Conservation (phyloP, 208 protist species). For the Sergeia podlipaevii region DNA sequence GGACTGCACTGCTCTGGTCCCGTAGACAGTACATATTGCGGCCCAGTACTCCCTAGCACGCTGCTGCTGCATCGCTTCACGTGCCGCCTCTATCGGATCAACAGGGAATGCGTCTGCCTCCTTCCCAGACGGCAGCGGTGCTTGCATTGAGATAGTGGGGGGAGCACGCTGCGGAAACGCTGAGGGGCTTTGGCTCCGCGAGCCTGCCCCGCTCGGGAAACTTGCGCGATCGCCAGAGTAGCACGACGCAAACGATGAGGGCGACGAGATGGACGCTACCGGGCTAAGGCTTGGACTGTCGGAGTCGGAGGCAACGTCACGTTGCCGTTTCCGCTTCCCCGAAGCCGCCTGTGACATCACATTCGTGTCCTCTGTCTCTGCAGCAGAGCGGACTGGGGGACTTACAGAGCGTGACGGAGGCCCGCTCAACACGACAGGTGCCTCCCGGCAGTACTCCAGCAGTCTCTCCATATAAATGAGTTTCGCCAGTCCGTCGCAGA, state of each 20-base stretch:
- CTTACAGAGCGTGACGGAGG: background rate
- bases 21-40: constrained; percentile 75
- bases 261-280: background rate
- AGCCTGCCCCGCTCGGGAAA: constrained; percentile 10
- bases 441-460: constrained; percentile 21
- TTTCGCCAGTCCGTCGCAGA: constrained; percentile 58
- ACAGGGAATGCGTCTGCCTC: background rate
- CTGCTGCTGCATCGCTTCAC: constrained; percentile 33
- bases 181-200: background rate
- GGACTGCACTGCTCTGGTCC: constrained; percentile 45
- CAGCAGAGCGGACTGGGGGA: too few relatives aligned
- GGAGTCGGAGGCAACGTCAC: background rate
- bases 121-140: background rate
- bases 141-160: background rate
- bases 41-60: constrained; percentile 61
- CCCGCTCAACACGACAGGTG: constrained; percentile 2
- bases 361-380: background rate
- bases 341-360: background rate
- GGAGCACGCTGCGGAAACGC: background rate
- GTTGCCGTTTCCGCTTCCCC: constrained; percentile 9
- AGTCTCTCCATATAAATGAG: constrained; percentile 57
- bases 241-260: constrained; percentile 25
- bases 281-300: too few relatives aligned
- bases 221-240: constrained; percentile 47
- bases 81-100: background rate